Conservation (phyloP, 2,329 filamentous ascomycete genomes). For the Cercospora canescens region DNA sequence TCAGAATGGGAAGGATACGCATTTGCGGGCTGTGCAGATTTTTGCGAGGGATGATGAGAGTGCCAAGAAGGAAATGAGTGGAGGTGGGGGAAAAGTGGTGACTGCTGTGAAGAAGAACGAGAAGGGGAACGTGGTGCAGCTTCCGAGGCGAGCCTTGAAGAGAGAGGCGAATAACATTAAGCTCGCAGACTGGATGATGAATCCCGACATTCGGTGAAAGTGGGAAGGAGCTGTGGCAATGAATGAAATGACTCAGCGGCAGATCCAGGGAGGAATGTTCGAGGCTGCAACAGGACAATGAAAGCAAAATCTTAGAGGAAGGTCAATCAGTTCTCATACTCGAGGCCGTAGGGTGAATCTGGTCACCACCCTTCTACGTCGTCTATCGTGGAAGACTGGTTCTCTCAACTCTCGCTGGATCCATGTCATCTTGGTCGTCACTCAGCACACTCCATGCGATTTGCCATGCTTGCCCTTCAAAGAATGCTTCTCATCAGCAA, state of each 20-base stretch:
- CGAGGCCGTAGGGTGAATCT: neutral
- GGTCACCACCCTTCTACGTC: neutral
- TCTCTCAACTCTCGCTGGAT: neutral
- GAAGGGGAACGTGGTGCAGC: neutral
- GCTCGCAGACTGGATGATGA: constrained; percentile 37
- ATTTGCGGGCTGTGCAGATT: constrained; percentile 88
- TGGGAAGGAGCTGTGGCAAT: neutral
- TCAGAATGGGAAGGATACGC: constrained; percentile 99
- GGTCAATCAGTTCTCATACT: neutral
- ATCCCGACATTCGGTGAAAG: constrained; percentile 38
- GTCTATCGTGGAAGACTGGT: neutral
- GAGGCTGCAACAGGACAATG: neutral
- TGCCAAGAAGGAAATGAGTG: constrained; percentile 12
- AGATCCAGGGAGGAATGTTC: neutral
- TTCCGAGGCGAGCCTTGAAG: neutral
- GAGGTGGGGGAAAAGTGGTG: neutral
- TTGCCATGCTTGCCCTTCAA: constrained; percentile 89
- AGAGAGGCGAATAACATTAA: constrained; percentile 33
- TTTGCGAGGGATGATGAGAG: constrained; percentile 55
- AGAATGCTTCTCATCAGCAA: constrained; percentile 76
- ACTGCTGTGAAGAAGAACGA: neutral
- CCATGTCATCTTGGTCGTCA: too few species aligned
- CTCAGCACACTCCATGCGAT: constrained; percentile 80
- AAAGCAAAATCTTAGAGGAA: neutral
- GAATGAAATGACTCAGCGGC: neutral